Conservation (phyloP, 495 filamentous ascomycete genomes). For the Opeltia flavorubescens region DNA sequence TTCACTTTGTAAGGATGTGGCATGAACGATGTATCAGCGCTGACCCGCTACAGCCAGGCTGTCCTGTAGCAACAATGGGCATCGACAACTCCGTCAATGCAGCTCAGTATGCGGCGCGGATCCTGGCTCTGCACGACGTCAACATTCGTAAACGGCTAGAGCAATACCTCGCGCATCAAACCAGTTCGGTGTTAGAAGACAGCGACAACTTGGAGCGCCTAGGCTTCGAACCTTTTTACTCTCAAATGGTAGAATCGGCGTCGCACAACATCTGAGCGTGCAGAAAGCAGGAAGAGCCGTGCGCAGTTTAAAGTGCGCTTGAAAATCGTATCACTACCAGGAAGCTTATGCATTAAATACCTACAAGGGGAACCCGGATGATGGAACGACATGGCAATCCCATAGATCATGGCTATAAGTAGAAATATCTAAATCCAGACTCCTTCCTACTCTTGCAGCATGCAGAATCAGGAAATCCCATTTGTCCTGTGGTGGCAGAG, state of each 20-base stretch:
- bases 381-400: no score
- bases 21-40: not conserved
- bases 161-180: slow-evolving; percentile 13
- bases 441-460: no score
- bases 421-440: no score
- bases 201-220: slow-evolving; percentile 10
- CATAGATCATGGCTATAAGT: no score
- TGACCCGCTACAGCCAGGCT: slow-evolving; percentile 35
- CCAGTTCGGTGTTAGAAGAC: slow-evolving; percentile 8
- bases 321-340: not conserved
- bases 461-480: no score
- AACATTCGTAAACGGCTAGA: slow-evolving; percentile 9
- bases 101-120: slow-evolving; percentile 73
- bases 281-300: slow-evolving; percentile 9
- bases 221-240: slow-evolving; percentile 6
- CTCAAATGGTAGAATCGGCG: not conserved
- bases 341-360: no score
- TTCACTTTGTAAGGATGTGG: not conserved
- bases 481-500: no score
- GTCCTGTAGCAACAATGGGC: slow-evolving; percentile 77
- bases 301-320: not conserved
- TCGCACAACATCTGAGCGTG: slow-evolving; percentile 7
- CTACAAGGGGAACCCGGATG: no score
- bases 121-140: slow-evolving; percentile 49
- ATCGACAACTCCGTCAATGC: slow-evolving; percentile 94